Evolutionary conservation across 306 rosid species (phyloP).

Genomic region (Sechiopsis laciniata): DNA sequence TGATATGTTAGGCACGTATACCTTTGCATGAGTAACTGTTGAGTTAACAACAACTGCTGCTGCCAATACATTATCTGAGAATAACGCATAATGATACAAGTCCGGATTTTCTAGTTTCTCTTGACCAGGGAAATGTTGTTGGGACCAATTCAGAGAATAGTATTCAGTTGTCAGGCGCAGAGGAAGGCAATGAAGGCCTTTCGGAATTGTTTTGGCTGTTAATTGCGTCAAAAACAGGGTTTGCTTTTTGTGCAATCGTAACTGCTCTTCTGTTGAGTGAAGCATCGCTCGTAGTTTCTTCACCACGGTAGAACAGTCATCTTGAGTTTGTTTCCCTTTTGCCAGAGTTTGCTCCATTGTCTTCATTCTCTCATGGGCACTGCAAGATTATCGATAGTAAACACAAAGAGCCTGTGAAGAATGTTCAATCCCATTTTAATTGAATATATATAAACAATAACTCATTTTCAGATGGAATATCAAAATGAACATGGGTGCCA

Average conservation of each 20-base stretch:
- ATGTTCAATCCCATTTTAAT: neutral
- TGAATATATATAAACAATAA: slow-evolving; percentile 1
- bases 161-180: slow-evolving; percentile 93
- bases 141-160: slow-evolving; percentile 65
- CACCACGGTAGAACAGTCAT: slow-evolving; percentile 63
- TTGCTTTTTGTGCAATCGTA: slow-evolving; percentile 87
- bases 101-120: slow-evolving; percentile 69
- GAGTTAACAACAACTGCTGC: slow-evolving; percentile 90
- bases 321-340: slow-evolving; percentile 78
- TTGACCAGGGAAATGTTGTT: slow-evolving; percentile 63
- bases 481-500: neutral
- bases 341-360: slow-evolving; percentile 73
- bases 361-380: slow-evolving; percentile 63
- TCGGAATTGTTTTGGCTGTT: slow-evolving; percentile 93
- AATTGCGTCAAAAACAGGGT: slow-evolving; percentile 78
- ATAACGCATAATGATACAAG: slow-evolving; percentile 78
- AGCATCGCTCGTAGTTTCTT: slow-evolving; percentile 96
- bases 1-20: slow-evolving; percentile 19
- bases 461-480: slow-evolving; percentile 4
- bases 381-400: slow-evolving; percentile 30
- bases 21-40: slow-evolving; percentile 68
- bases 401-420: neutral
- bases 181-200: slow-evolving; percentile 97
- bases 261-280: slow-evolving; percentile 86
- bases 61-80: slow-evolving; percentile 91